Conservation (phyloP, 2,329 filamentous ascomycete genomes). For the Gremmenia infestans region DNA sequence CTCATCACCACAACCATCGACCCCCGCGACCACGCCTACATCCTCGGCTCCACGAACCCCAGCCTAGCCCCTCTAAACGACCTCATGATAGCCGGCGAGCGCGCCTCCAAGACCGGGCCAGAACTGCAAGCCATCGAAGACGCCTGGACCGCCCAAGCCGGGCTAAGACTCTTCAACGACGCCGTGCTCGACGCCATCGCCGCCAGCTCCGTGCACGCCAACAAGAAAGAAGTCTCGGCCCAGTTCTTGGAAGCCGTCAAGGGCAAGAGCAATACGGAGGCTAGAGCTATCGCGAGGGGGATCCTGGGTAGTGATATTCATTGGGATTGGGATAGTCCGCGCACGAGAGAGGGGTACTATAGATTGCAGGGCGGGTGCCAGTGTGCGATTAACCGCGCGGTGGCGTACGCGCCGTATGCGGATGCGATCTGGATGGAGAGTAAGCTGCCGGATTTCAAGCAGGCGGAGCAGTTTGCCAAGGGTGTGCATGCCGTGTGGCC, state of each 20-base stretch:
- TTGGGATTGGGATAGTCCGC: conserved; percentile 93
- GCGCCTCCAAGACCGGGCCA: conserved; percentile 70
- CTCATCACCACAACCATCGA: conserved; percentile 97
- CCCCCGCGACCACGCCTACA: conserved; percentile 89
- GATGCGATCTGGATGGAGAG: conserved; percentile 99
- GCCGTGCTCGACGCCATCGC: conserved; percentile 82
- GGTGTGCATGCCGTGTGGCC: conserved; percentile 94
- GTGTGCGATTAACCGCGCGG: conserved; percentile 83
- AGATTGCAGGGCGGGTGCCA: conserved; percentile 85
- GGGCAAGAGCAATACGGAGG: conserved; percentile 82
- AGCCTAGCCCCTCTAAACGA: conserved; percentile 79
- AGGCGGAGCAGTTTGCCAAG: conserved; percentile 88
- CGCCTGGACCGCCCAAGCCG: conserved; percentile 72
- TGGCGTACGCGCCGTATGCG: conserved; percentile 88
- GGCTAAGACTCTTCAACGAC: conserved; percentile 84
- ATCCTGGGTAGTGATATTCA: conserved; percentile 75
- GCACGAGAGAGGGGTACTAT: conserved; percentile 94
- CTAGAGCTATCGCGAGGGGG: conserved; percentile 70
- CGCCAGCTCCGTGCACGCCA: conserved; percentile 50
- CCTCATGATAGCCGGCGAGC: conserved; percentile 83
- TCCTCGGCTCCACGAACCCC: conserved; percentile 84
- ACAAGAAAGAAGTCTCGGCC: conserved; percentile 64
- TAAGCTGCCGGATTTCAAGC: conserved; percentile 85
- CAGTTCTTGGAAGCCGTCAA: conserved; percentile 64
- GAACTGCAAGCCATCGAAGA: conserved; percentile 91